Conservation (phyloP, 1,284 basidiomycete species). For the Ceratobasidium sp. region DNA sequence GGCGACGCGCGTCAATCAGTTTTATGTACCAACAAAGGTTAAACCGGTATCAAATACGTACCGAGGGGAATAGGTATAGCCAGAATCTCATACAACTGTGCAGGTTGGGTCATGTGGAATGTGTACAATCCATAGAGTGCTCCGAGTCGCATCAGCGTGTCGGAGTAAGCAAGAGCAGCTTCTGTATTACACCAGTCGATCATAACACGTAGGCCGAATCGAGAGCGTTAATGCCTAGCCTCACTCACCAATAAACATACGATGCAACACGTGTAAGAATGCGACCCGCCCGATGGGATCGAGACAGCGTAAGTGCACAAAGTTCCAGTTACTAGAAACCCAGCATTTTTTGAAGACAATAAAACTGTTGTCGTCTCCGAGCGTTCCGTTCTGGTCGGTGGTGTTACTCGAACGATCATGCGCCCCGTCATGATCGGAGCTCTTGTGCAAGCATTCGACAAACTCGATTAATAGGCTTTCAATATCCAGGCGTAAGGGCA, state of each 20-base stretch:
- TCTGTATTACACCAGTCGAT: constrained; percentile 3
- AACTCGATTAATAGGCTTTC: constrained; percentile 25
- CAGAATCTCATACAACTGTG: constrained; percentile 9
- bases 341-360: constrained; percentile 26
- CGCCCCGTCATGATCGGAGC: constrained; percentile 28
- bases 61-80: constrained; percentile 21
- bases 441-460: constrained; percentile 25
- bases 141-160: constrained; percentile 17
- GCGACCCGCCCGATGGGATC: constrained; percentile 30
- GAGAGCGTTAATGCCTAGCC: neutral
- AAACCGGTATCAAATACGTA: neutral
- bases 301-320: constrained; percentile 34
- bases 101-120: constrained; percentile 28
- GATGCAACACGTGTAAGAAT: constrained; percentile 29
- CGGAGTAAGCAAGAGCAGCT: constrained; percentile 1
- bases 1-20: constrained; percentile 6
- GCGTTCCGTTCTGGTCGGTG: constrained; percentile 28
- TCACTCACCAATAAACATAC: constrained; percentile 31
- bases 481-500: constrained; percentile 17
- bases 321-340: constrained; percentile 26
- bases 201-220: neutral
- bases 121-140: constrained; percentile 33
- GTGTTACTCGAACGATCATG: constrained; percentile 11
- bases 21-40: neutral
- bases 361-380: constrained; percentile 19